A percentile compares a stretch with the other conserved stretches of the same genome.
Evolutionary conservation across 805 yeast species (phyloP).

Genomic region (Clavispora santaluciae): DNA sequence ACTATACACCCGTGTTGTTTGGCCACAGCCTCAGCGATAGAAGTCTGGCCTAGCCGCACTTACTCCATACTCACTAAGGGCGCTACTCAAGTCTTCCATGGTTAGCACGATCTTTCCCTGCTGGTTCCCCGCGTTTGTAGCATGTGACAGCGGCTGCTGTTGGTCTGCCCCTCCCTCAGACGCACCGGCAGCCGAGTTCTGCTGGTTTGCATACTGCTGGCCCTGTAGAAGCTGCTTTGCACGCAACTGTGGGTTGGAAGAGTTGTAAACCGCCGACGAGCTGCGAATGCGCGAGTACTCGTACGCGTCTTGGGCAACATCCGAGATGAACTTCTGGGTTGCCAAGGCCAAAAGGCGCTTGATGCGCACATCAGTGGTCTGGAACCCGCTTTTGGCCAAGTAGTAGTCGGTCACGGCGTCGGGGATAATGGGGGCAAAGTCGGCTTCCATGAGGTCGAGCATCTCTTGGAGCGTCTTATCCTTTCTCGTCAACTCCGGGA

Average conservation of each 20-base stretch:
- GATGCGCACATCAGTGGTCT: constrained; percentile 64
- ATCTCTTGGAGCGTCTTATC: constrained; percentile 83
- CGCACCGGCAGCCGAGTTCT: constrained; percentile 19
- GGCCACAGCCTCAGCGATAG: constrained; percentile 51
- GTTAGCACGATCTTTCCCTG: constrained; percentile 82
- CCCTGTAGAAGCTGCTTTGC: constrained; percentile 74
- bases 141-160: constrained; percentile 29
- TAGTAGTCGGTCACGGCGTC: constrained; percentile 95
- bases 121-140: constrained; percentile 44
- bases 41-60: constrained; percentile 90
- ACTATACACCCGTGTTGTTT: neutral
- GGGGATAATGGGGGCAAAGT: constrained; percentile 92
- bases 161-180: constrained; percentile 31
- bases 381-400: constrained; percentile 78
- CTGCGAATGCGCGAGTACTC: constrained; percentile 92
- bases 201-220: constrained; percentile 45
- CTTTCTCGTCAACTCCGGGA: constrained; percentile 68
- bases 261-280: constrained; percentile 78
- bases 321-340: constrained; percentile 91
- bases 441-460: constrained; percentile 78
- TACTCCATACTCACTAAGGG: constrained; percentile 87
- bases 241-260: constrained; percentile 80
- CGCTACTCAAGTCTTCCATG: constrained; percentile 89
- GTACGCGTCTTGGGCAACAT: constrained; percentile 93
- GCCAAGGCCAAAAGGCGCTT: constrained; percentile 88